Evolutionary conservation across 768 basidiomycete species (phyloP).

Genomic region (Cystofilobasidium ferigula): DNA sequence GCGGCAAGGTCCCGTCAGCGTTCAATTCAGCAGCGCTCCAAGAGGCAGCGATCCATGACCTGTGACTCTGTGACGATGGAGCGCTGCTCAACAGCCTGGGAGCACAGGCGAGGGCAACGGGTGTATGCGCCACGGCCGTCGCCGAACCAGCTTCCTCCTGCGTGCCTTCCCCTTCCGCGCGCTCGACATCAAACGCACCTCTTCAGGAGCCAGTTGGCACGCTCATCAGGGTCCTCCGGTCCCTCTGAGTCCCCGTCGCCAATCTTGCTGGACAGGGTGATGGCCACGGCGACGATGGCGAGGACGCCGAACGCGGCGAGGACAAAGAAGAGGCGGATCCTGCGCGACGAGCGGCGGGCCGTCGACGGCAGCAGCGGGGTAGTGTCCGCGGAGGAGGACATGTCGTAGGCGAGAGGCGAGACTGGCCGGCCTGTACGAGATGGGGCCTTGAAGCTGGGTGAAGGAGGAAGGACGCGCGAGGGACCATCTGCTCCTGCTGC

Average conservation of each 20-base stretch:
- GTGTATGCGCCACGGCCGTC: too few relatives aligned
- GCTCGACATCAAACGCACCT: slow-evolving; percentile 27
- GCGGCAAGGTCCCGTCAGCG: too few relatives aligned
- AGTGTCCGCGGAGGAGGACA: background rate
- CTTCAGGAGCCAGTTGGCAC: slow-evolving; percentile 36
- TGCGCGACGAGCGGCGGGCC: background rate
- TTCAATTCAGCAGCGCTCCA: too few relatives aligned
- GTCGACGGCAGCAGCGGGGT: slow-evolving; percentile 10
- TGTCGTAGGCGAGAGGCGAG: too few relatives aligned
- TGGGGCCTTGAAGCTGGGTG: too few relatives aligned
- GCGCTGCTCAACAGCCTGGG: too few relatives aligned
- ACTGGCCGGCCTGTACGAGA: too few relatives aligned
- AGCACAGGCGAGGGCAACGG: background rate
- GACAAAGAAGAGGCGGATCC: slow-evolving; percentile 8
- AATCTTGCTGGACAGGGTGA: slow-evolving; percentile 35
- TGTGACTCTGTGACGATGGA: too few relatives aligned
- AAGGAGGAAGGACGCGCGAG: too few relatives aligned
- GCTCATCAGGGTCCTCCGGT: slow-evolving; percentile 34
- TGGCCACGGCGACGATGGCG: slow-evolving; percentile 32
- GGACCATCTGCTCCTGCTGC: too few relatives aligned
- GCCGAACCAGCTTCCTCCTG: too few relatives aligned
- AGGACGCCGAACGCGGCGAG: slow-evolving; percentile 25
- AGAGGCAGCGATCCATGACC: too few relatives aligned
- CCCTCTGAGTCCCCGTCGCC: slow-evolving; percentile 33
- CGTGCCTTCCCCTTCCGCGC: background rate